Percentiles rank a stretch among this genome's conserved stretches.
Conservation (phyloP, 164 flowering plant genomes). For the Liriodendron chinense region DNA sequence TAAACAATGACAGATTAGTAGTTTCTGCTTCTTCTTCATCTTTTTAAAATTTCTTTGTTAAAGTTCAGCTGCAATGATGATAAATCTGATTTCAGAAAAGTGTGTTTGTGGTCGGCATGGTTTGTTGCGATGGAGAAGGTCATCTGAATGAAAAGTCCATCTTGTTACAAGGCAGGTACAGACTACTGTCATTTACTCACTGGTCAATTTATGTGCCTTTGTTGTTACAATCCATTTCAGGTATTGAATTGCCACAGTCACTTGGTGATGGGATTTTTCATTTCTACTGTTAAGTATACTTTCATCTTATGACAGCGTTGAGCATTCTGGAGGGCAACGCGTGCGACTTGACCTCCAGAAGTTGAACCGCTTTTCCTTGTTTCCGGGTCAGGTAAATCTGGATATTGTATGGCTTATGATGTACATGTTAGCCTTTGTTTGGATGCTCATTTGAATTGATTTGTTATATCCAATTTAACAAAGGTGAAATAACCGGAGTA, state of each 20-base stretch:
- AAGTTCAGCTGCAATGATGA: background rate
- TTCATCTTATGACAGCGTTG: constrained; percentile 51
- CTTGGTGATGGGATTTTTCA: background rate
- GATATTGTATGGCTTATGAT: background rate
- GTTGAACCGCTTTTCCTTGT: constrained; percentile 66
- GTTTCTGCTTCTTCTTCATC: background rate
- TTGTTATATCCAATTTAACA: too few species aligned
- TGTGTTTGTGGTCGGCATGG: constrained; percentile 86
- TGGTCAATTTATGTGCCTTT: background rate
- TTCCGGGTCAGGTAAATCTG: constrained; percentile 86
- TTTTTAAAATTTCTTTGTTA: background rate
- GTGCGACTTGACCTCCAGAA: constrained; percentile 86
- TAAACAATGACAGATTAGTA: background rate
- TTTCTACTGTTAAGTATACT: background rate
- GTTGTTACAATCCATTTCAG: background rate
- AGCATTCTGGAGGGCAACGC: constrained; percentile 92
- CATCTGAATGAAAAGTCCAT: constrained; percentile 87
- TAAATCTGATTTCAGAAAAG: constrained; percentile 49
- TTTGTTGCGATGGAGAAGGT: constrained; percentile 91
- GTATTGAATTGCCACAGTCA: background rate
- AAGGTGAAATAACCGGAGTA: too few species aligned
- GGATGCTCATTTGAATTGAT: background rate
- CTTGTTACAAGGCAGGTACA: constrained; percentile 89
- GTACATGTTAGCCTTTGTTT: background rate
- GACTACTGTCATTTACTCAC: background rate